Base-by-base conservation (phyloP, 2,329 filamentous ascomycete species). In the Daldinia sp. region DNA sequence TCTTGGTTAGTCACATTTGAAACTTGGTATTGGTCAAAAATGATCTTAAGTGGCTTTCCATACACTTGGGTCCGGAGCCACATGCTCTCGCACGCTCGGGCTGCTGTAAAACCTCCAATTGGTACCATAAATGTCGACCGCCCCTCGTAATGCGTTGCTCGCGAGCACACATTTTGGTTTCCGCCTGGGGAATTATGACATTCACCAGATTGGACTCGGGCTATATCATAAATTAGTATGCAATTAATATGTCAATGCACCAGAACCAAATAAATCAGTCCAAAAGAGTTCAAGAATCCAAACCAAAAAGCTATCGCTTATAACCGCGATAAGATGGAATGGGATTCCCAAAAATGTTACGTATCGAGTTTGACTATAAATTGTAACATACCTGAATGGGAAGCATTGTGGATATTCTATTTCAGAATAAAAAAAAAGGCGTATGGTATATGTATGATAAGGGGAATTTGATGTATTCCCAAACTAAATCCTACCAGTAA, bases 51-150 rank as follows among this genome's bases (percentile, higher is more conserved):
- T 35, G n/a, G 30, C 28, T 41, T 53, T 54, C 61, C 75, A 6
- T 86, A 97, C 93, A 97, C 83, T 98, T 98, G 60, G 93, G 93
- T 67, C 96, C 96, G 62, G 94, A 94, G 76, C 96, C 96, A 80
- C 96, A 99, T 62, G 96, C 96, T 84, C 96, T 89, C 56, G 96
- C 95, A 76, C 94, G 92, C 82, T 97, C 92, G 20, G 96, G 96
- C 79, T 98, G 93, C 82, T 99, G 96, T 75, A 98, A 90, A 63
- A 98, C 94, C 67, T 88, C 89, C 80, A 98, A 84, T 72, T 88
- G 86, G 81, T 98, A 98, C 77, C 89, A 93, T 73, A 98, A 87
- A 70, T 86, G 89, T 74, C 92, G 89, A 69, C 93, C 93, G 74
- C 92, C 90, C 74, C 89, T 89, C 46, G 93, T 97, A 60, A 87